Evolutionary conservation across 805 yeast genomes (phyloP), one percentile per base, ranked within the genome.

Genomic region (Wickerhamomyces bovis): DNA sequence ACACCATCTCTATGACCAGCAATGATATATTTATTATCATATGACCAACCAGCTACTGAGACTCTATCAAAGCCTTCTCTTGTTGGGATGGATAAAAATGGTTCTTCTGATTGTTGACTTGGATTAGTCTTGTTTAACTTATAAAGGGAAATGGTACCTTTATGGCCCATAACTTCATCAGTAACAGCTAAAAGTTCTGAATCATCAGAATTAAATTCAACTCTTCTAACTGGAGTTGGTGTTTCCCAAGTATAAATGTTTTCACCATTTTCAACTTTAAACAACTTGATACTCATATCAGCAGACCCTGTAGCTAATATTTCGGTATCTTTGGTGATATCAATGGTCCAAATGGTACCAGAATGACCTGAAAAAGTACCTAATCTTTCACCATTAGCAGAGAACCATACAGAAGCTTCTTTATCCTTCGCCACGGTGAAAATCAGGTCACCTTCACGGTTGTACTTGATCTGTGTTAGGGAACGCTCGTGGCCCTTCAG

Each of bases 401-500:
- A 80, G 69, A 78, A 94, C 97, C 98, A 95, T 51, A 92, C 83
- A 41, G 90, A 83, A 2, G 95, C 96, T 45, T 82, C 80, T 58
- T 78, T 77, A 76, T 94, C 99, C 68, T 94, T 89, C 53, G 97
- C 89, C 38, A 88, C 90, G 11, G 98, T 83, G 65, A 94, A 84
- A 47, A 94, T 77, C 56, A 94, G 69, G 67, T 94, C 99, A 41
- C 99, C 99, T 62, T 95, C 98, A 52, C 81, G 77, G 78, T 94
- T 94, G 73, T 83, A 94, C 66, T 87, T 92, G 58, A 94, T 90
- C 75, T 94, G 98, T 42, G 98, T 90, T 59, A 94, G 73, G 55
- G 98, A 89, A 79, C 99, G 95, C 73, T 88, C 96, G 71, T 94
- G 99, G 50, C 98, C 98, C 77, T 86, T 85, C 60, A 85, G 72